phyloP scores from a whole-genome alignment of 768 basidiomycete genomes.

The Zangia roseola region DNA sequence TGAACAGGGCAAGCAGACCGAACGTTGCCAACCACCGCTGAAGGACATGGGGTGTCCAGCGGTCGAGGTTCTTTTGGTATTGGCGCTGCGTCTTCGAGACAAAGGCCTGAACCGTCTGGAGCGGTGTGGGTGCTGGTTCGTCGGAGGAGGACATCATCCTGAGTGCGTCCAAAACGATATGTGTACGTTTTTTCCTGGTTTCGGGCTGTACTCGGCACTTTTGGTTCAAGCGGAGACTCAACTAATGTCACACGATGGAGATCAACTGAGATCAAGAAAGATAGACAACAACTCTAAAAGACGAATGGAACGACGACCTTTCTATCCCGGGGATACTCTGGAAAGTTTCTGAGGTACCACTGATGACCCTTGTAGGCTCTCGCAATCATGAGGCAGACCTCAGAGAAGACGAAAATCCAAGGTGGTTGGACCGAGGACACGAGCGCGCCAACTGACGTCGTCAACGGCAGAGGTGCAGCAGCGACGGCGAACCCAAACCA shows the following conservation, averaged over 20 bases:
- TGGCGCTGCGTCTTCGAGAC: conserved; percentile 58
- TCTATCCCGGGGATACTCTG: conserved; percentile 76
- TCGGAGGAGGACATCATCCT: conserved; percentile 37
- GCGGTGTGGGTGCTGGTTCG: conserved; percentile 26
- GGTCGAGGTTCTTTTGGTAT: conserved; percentile 89
- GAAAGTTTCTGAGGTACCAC: conserved; percentile 84
- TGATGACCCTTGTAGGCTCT: conserved; percentile 76
- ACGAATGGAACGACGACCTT: conserved; percentile 80
- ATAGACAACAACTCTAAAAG: conserved; percentile 37
- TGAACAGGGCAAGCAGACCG: conserved; percentile 70
- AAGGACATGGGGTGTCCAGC: conserved; percentile 86
- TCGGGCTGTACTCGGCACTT: neutral
- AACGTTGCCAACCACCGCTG: conserved; percentile 84
- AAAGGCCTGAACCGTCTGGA: conserved; percentile 28
- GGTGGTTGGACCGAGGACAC: conserved; percentile 58
- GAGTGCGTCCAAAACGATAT: neutral
- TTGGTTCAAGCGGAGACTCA: conserved; percentile 14
- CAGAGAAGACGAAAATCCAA: conserved; percentile 74
- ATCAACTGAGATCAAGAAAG: too few species aligned
- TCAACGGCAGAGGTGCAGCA: conserved; percentile 49
- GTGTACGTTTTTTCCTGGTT: neutral
- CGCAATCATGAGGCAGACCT: conserved; percentile 77
- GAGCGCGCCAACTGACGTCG: conserved; percentile 37
- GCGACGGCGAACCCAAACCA: conserved; percentile 89
- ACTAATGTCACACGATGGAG: neutral